Evolutionary conservation across 2,329 filamentous ascomycete genomes (phyloP).

Genomic region (Neophaeococcomyces mojaviensis): DNA sequence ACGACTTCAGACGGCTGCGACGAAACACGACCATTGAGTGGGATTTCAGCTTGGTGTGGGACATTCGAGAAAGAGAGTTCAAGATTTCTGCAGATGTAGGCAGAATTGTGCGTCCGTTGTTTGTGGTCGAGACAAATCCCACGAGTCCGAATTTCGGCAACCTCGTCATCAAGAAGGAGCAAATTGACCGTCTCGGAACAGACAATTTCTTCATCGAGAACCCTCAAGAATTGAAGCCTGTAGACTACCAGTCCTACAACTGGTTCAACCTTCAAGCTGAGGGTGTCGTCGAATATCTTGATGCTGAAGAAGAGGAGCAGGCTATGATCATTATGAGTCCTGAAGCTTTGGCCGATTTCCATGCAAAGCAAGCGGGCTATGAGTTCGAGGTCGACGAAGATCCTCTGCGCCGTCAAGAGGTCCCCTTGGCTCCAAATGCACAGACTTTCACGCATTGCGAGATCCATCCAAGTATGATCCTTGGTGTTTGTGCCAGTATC

Average conservation of each 20-base stretch:
- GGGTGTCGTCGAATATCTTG: slow-evolving; percentile 89
- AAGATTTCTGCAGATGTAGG: slow-evolving; percentile 97
- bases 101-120: slow-evolving; percentile 86
- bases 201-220: slow-evolving; percentile 42
- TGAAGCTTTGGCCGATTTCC: slow-evolving; percentile 77
- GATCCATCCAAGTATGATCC: slow-evolving; percentile 97
- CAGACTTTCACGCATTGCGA: slow-evolving; percentile 97
- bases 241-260: slow-evolving; percentile 58
- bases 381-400: slow-evolving; percentile 59
- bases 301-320: slow-evolving; percentile 96
- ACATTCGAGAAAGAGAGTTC: slow-evolving; percentile 95
- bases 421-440: slow-evolving; percentile 75
- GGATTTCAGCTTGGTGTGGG: slow-evolving; percentile 89
- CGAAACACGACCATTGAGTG: slow-evolving; percentile 77
- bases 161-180: slow-evolving; percentile 76
- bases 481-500: slow-evolving; percentile 97
- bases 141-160: slow-evolving; percentile 68
- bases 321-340: slow-evolving; percentile 99
- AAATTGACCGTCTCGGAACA: slow-evolving; percentile 59
- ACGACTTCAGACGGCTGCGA: slow-evolving; percentile 67
- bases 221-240: slow-evolving; percentile 47
- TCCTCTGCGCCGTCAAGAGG: slow-evolving; percentile 79
- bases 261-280: slow-evolving; percentile 80
- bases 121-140: slow-evolving; percentile 80
- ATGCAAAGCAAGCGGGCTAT: slow-evolving; percentile 61